These are phyloP conservation scores for Penicillium decumbens DNA, from an alignment of 2,329 filamentous ascomycete species.

Conservation along the genomic window DNA sequence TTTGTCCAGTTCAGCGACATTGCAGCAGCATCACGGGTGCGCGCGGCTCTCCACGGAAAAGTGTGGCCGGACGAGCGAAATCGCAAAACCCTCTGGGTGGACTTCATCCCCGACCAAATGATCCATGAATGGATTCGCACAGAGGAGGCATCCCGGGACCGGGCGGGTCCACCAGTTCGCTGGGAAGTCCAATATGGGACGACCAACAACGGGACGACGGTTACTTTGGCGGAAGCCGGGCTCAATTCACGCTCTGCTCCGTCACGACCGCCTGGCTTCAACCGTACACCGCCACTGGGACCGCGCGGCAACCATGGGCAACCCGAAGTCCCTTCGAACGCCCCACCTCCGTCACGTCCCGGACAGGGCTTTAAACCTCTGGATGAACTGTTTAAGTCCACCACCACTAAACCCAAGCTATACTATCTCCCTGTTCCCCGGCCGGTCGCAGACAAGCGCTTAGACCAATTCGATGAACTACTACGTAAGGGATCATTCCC, in stretches of 20 bases:
- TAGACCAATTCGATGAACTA: conserved; percentile 54
- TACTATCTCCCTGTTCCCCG: conserved; percentile 64
- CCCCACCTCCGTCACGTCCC: conserved; percentile 20
- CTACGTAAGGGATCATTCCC: conserved; percentile 37
- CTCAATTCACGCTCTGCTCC: conserved; percentile 21
- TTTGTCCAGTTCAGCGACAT: conserved; percentile 68
- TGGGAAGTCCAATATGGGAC: conserved; percentile 72
- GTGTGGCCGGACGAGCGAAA: conserved; percentile 85
- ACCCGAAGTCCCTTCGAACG: conserved; percentile 25
- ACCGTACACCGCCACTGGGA: conserved; percentile 28
- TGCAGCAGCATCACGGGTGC: conserved; percentile 69
- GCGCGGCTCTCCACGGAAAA: conserved; percentile 68
- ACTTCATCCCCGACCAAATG: conserved; percentile 77
- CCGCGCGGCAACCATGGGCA: conserved; percentile 24
- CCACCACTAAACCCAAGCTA: conserved; percentile 58
- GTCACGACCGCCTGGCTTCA: conserved; percentile 26
- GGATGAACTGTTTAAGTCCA: conserved; percentile 58
- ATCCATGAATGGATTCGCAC: conserved; percentile 68
- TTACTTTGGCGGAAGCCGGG: conserved; percentile 52
- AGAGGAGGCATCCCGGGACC: conserved; percentile 54
- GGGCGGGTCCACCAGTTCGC: conserved; percentile 42
- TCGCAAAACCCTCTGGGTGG: conserved; percentile 78
- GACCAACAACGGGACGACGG: conserved; percentile 54
- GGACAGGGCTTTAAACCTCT: conserved; percentile 52
- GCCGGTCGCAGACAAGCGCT: conserved; percentile 59